Base-by-base conservation (phyloP, 2,329 filamentous ascomycete genomes). In the Microsporum ferrugineum region DNA sequence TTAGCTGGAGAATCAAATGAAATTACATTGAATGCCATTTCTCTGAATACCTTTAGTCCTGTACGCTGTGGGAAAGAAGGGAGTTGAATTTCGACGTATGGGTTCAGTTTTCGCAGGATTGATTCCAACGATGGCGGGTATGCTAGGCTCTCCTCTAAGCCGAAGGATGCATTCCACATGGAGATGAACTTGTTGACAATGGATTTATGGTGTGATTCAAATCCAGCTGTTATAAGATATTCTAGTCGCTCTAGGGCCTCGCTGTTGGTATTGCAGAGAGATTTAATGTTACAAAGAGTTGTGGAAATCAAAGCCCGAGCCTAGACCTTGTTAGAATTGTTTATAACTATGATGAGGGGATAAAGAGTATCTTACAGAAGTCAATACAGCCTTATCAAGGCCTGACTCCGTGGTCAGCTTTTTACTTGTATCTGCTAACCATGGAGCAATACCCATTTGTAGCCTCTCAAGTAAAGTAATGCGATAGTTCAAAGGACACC, bases 91-190 rank as follows among this genome's bases (percentile, higher is more conserved):
- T 82, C 78, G 1, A 80, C 76, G 59, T 82, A 77, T 0, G 80
- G 73, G n/a, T 80, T 79, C 10, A 91, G 73, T 14, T 80, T 81
- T 31, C 81, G 76, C 38, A 96, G 76, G 1, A 85, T 81, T 1
- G 78, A 72, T 66, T 84, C 84, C 3, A 96, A 77, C 34, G 76
- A 77, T 8, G 80, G 72, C 0, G 90, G 87, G 71, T 89, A 92
- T 29, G 82, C 74, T 1, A 90, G 69, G 3, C 75, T 74, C 2
- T 82, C 77, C 43, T 82, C 79, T 14, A 80, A 75, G 23, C 84
- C 84, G 68, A 89, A 90, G 0, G 85, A 81, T 0, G 73, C 70
- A 66, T 91, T 91, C 90, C 90, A 96, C 63, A 82, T 78, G 14
- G 73, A 69, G 31, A 85, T 77, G 1, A 83, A 80, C 2, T 69